Base-by-base conservation (phyloP, 1,284 basidiomycete genomes). In the Puccinia coronata region DNA sequence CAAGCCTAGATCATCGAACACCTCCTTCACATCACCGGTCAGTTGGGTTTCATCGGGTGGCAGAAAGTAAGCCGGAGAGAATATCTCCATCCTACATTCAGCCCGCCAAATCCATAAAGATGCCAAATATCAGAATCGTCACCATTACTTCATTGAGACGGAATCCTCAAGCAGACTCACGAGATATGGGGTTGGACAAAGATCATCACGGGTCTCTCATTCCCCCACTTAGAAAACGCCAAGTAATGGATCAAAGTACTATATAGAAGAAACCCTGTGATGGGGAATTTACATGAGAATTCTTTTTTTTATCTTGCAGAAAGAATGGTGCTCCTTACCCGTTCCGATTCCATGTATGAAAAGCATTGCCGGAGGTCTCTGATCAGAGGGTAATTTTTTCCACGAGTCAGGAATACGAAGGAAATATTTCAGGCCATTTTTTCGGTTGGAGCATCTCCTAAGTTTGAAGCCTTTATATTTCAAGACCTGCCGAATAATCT, bases 281-380 rank as follows among this genome's bases (percentile, higher is more conserved):
- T 14, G 55, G 65, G 25, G 63, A 47, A 28, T 41, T 63, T 8
- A 65, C 2, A 49, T 51, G 9, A 20, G 20, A 36, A 23, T 53
- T 20, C 47, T 16, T 74, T 57, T n/a, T n/a, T n/a, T n/a, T n/a
- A n/a, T n/a, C 34, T 65, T 67, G 59, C 20, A 51, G n/a, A 4
- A 59, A 23, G n/a, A 57, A 18, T 25, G 49, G n/a, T 36, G 49
- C 23, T 57, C 20, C 34, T 61, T 34, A 80, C 78, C 78, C 41
- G 63, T 47, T 43, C 78, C 78, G 16, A 80, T 47, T 31, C 78
- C 78, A 31, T 80, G 78, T 36, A 80, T 43, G 49, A 80, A 80
- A 14, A 80, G 36, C 11, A 80, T 20, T n/a, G 78, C 69, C 31
- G 47, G 65, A 43, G 67, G n/a, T 47, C 69, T 69, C 53, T 71